These are phyloP conservation scores for Colletotrichum phormii DNA, from an alignment of 2,329 filamentous ascomycete genomes.

Conservation along the genomic window DNA sequence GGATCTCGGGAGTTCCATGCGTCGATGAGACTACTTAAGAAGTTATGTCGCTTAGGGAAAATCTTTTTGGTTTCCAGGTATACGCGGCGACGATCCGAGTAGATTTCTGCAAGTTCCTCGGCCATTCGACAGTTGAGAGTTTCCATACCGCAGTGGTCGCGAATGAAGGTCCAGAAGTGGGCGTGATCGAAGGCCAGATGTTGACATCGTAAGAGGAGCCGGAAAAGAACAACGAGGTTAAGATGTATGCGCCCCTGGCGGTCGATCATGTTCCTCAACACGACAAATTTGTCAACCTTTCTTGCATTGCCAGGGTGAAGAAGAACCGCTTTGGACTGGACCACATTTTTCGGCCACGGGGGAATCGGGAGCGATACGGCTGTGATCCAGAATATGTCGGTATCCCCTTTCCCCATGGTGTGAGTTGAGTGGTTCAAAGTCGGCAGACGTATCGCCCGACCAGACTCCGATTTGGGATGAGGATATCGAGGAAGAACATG, in stretches of 20 bases:
- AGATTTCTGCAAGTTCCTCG: not conserved
- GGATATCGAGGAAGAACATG: not conserved
- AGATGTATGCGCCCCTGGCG: slow-evolving; percentile 12
- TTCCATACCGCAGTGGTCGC: not conserved
- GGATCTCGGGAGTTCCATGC: slow-evolving; percentile 7
- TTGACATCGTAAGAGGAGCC: slow-evolving; percentile 3
- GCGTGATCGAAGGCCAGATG: slow-evolving; percentile 22
- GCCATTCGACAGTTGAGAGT: not conserved
- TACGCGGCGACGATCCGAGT: slow-evolving; percentile 12
- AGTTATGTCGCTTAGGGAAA: not conserved
- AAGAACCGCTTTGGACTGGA: slow-evolving; percentile 1
- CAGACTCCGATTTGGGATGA: not conserved
- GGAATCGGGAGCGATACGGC: slow-evolving; percentile 9
- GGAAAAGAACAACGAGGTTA: slow-evolving; percentile 31
- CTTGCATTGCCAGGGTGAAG: not conserved
- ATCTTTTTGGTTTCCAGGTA: not conserved
- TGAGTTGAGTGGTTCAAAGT: not conserved
- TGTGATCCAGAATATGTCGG: slow-evolving; percentile 3
- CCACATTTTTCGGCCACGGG: not conserved
- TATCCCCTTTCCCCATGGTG: not conserved
- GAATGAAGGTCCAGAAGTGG: slow-evolving; percentile 16
- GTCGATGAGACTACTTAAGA: slow-evolving; percentile 30
- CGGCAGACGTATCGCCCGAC: too few relatives aligned
- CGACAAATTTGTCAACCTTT: not conserved
- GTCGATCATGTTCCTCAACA: not conserved